Evolutionary conservation across 345 rosid species (phyloP), one percentile per base, ranked within the genome.

Genomic region (Odontarrhena argentea): DNA sequence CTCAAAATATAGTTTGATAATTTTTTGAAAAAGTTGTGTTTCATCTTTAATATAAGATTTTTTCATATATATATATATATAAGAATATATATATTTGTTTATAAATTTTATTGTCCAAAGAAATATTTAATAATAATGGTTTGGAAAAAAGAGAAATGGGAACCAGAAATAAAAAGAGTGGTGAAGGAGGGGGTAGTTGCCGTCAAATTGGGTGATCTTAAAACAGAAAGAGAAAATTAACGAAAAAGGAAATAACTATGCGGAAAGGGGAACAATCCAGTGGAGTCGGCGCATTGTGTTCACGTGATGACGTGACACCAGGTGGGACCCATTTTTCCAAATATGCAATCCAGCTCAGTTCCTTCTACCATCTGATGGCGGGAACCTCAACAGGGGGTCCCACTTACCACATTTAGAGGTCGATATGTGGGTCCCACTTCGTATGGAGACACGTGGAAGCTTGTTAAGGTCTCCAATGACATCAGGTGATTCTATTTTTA

Each of bases 241-340:
- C 76, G 61, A 73, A 65, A 73, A 59, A 24, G 77, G 77, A 73
- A 73, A 73, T 36, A 56, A 63, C 6, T 10, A 37, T 30, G 60
- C 26, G 38, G 25, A 26, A 8, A 38, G 46, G 60, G 64, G 58
- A 48, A 15, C 1, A 62, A 65, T 72, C 71, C 61, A 7, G 71
- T 73, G 71, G 0, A 65, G 76, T 65, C 76, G 71, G 76, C 67
- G 66, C 54, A 51, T 15, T 22, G 67, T 72, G 55, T 65, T 65
- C 66, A 73, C 71, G 77, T 66, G 77, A 64, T 65, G 76, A 73
- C 71, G 61, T 65, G 76, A 73, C 76, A 43, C 8, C 4, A 11
- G 2, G 56, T 60, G 63, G 77, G 72, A 36, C 68, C 55, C 41
- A 6, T 15, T 42, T 2, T 1, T 15, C 0, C 0, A 22, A 3